Evolutionary conservation across 805 yeast species (phyloP), one percentile per base, ranked within the genome.

Genomic region (Danielozyma ontarioensis): DNA sequence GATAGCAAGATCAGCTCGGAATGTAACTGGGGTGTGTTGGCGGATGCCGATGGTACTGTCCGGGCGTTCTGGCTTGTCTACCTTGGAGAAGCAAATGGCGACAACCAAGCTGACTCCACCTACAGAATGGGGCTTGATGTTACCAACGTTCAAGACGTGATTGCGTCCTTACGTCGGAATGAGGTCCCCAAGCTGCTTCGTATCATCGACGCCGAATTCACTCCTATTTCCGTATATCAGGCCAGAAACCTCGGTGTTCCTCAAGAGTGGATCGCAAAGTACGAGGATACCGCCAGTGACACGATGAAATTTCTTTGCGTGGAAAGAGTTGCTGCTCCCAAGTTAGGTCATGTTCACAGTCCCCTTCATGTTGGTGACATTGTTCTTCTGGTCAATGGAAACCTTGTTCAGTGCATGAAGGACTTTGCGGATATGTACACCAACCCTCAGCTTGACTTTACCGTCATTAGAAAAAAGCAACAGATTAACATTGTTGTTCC

Each of bases 161-260:
- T 88, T 21, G 68, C 73, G 16, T 54, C 62, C 27, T 64, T 87
- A 34, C 72, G 71, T 39, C 64, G 68, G 14, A 72, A 72, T 28
- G 50, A 57, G 14, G 55, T 59, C 1, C 88, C 90, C 4, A 44
- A 47, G 23, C 63, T 70, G 18, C 52, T 79, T 27, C 70, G 83
- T 39, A 78, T 86, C 31, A 69, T 89, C 31, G 96, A 88, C 50
- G 81, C 85, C 24, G 96, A 86, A 48, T 78, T 86, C 45, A 72
- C 74, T 12, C 68, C 88, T 0, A 64, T 83, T 22, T 72, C 85
- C 2, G 65, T 87, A 16, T 71, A 78, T 17, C 81, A 77, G 49
- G 95, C 94, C 2, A 76, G 96, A 57, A 74, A 84, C 28, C 72
- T 85, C 49, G 95, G 95, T n/a, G 95, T 88, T 15, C 76, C 93